A percentile compares a stretch with the other conserved stretches of the same genome.
Evolutionary conservation across 306 rosid genomes (phyloP).

Genomic region (Dalbergia oliveri): DNA sequence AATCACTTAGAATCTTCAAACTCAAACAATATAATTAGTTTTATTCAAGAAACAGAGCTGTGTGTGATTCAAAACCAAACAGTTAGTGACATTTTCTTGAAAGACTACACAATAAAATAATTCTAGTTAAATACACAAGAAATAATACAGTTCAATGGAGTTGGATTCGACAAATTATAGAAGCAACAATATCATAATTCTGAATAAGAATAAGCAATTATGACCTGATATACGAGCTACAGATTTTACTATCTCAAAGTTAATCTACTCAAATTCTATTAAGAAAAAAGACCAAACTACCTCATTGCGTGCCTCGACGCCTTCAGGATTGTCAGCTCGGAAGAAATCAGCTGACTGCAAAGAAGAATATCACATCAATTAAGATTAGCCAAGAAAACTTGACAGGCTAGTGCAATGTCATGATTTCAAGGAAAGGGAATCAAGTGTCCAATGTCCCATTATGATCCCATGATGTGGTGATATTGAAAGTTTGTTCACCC

Average conservation of each 20-base stretch:
- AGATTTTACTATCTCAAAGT: neutral
- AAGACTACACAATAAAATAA: slow-evolving; percentile 22
- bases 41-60: slow-evolving; percentile 14
- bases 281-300: slow-evolving; percentile 54
- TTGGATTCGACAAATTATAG: slow-evolving; percentile 31
- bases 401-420: slow-evolving; percentile 37
- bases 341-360: slow-evolving; percentile 95
- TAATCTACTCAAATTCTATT: slow-evolving; percentile 31
- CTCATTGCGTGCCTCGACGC: slow-evolving; percentile 98
- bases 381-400: slow-evolving; percentile 34
- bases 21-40: slow-evolving; percentile 12
- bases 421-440: slow-evolving; percentile 36
- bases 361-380: slow-evolving; percentile 39
- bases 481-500: slow-evolving; percentile 25
- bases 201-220: slow-evolving; percentile 7
- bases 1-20: slow-evolving; percentile 15
- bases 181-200: slow-evolving; percentile 29
- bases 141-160: slow-evolving; percentile 4
- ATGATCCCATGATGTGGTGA: slow-evolving; percentile 13
- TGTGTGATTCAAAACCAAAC: slow-evolving; percentile 30
- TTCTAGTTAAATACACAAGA: slow-evolving; percentile 22
- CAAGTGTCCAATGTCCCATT: slow-evolving; percentile 1
- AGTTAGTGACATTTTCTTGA: slow-evolving; percentile 10
- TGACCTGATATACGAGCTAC: slow-evolving; percentile 4
- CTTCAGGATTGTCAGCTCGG: slow-evolving; percentile 98